Evolutionary conservation across 495 filamentous ascomycete genomes (phyloP).

Genomic region (Opeltia flavorubescens): DNA sequence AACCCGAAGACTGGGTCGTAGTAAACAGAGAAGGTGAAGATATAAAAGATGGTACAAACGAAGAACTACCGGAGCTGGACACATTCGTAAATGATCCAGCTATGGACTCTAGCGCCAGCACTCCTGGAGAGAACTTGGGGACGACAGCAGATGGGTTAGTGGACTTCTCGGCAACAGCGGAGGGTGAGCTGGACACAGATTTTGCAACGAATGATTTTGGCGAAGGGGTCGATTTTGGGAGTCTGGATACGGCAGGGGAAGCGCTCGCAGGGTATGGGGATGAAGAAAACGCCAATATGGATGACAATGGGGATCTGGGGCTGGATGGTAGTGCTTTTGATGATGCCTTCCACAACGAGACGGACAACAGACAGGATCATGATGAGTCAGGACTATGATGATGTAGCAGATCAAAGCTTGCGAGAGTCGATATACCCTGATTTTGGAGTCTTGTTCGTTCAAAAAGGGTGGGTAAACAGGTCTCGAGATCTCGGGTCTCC

Average conservation of each 20-base stretch:
- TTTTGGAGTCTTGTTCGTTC: too few relatives aligned
- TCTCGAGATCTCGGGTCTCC: too few relatives aligned
- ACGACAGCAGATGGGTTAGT: constrained; percentile 20
- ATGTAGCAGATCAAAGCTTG: too few relatives aligned
- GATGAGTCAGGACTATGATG: too few relatives aligned
- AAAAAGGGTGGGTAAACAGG: too few relatives aligned
- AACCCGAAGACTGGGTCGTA: constrained; percentile 48
- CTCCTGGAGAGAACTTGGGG: constrained; percentile 11
- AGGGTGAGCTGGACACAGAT: constrained; percentile 15
- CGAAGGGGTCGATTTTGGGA: constrained; percentile 31
- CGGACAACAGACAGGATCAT: too few relatives aligned
- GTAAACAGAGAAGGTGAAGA: constrained; percentile 32
- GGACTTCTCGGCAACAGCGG: constrained; percentile 18
- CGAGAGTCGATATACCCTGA: too few relatives aligned
- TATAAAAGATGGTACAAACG: constrained; percentile 15
- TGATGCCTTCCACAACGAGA: constrained; percentile 40
- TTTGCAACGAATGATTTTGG: constrained; percentile 35
- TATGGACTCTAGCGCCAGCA: constrained; percentile 5
- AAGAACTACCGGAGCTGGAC: constrained; percentile 7
- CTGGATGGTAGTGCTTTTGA: constrained; percentile 48
- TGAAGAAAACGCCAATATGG: constrained; percentile 33
- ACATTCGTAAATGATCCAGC: constrained; percentile 8
- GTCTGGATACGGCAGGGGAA: constrained; percentile 48
- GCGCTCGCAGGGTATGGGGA: constrained; percentile 46
- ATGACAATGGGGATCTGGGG: constrained; percentile 24